Evolutionary conservation across 2,329 filamentous ascomycete genomes (phyloP).

Genomic region (Verticillium nonalfalfae): DNA sequence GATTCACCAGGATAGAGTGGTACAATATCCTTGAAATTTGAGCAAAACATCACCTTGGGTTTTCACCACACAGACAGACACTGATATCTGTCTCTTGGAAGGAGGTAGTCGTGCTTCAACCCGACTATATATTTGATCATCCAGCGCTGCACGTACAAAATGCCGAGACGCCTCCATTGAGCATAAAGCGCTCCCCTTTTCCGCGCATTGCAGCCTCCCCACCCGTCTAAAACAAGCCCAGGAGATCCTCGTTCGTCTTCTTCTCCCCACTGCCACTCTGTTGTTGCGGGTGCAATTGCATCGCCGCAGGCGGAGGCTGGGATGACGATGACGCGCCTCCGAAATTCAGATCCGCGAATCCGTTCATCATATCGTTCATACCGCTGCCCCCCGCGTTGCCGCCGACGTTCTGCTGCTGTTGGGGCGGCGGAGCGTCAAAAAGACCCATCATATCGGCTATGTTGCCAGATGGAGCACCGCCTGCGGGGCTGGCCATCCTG

Average conservation of each 20-base stretch:
- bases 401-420: conserved; percentile 31
- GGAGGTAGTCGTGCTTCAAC: neutral
- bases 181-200: neutral
- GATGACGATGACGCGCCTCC: conserved; percentile 41
- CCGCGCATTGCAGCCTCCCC: neutral
- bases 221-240: conserved; percentile 31
- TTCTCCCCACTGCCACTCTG: conserved; percentile 32
- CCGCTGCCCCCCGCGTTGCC: conserved; percentile 35
- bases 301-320: conserved; percentile 58
- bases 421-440: conserved; percentile 59
- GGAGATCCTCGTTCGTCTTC: conserved; percentile 56
- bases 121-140: neutral
- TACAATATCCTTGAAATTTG: neutral
- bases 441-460: conserved; percentile 64
- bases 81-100: neutral
- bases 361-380: conserved; percentile 84
- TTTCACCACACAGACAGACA: neutral
- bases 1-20: neutral
- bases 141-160: conserved; percentile 7
- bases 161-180: conserved; percentile 8
- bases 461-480: conserved; percentile 32
- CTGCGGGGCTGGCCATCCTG: conserved; percentile 57
- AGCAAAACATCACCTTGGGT: neutral
- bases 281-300: conserved; percentile 41
- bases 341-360: conserved; percentile 77